These are phyloP conservation scores for Linaria vulgaris DNA, from an alignment of 257 asterid species.

Conservation along the genomic window DNA sequence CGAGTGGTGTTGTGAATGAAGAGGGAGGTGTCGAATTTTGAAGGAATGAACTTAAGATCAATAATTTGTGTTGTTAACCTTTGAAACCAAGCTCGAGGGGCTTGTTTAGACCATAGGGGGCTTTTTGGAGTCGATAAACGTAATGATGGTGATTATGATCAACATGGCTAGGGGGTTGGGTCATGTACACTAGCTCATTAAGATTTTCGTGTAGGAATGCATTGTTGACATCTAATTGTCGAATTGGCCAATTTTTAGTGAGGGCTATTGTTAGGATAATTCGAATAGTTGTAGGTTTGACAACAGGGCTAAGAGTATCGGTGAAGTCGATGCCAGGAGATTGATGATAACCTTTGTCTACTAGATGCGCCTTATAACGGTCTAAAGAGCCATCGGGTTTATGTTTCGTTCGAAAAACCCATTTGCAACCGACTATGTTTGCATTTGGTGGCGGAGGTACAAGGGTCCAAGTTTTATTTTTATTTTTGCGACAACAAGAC, in stretches of 20 bases:
- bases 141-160: not conserved
- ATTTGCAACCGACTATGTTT: not conserved
- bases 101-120: slow-evolving; percentile 1
- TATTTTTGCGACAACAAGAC: no score
- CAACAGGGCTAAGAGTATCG: slow-evolving; percentile 7
- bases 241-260: not conserved
- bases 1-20: not conserved
- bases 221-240: slow-evolving; percentile 17
- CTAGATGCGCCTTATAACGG: not conserved
- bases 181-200: slow-evolving; percentile 2
- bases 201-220: slow-evolving; percentile 5
- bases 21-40: not conserved
- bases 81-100: slow-evolving; percentile 11
- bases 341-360: slow-evolving; percentile 11
- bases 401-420: not conserved
- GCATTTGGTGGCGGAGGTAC: not conserved
- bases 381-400: not conserved
- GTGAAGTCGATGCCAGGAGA: not conserved
- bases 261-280: not conserved
- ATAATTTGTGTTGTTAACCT: not conserved
- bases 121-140: slow-evolving; percentile 2
- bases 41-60: not conserved
- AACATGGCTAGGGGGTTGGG: slow-evolving; percentile 7
- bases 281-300: slow-evolving; percentile 4
- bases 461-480: not conserved